phyloP scores from a whole-genome alignment of 2,329 filamentous ascomycete genomes.

The Microdochium bolleyi region DNA sequence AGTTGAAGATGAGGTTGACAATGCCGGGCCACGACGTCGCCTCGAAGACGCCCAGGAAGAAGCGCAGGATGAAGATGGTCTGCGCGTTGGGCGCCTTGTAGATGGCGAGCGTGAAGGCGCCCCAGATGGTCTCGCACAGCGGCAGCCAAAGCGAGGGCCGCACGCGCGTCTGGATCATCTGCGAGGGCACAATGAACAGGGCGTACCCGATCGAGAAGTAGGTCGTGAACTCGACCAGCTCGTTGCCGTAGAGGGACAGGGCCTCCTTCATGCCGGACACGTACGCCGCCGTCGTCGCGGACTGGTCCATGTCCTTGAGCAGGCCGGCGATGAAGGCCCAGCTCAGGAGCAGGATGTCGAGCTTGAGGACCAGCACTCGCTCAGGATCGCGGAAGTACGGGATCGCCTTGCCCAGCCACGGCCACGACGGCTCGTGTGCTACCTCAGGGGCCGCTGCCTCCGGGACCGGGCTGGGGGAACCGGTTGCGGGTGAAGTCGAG shows the following conservation, averaged over 20 bases:
- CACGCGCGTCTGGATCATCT: constrained; percentile 26
- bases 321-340: constrained; percentile 11
- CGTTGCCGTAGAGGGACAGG: constrained; percentile 13
- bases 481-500: neutral
- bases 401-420: constrained; percentile 20
- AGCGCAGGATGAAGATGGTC: constrained; percentile 27
- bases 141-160: constrained; percentile 24
- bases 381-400: constrained; percentile 21
- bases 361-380: constrained; percentile 14
- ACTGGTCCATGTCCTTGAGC: constrained; percentile 15
- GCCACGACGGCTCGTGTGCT: neutral
- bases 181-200: constrained; percentile 25
- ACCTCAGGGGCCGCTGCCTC: neutral
- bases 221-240: constrained; percentile 18
- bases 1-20: constrained; percentile 30
- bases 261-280: constrained; percentile 17
- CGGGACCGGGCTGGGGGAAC: neutral
- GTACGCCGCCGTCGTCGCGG: constrained; percentile 22
- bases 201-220: constrained; percentile 25
- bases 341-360: constrained; percentile 14
- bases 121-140: constrained; percentile 23
- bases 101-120: constrained; percentile 21
- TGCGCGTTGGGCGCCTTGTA: constrained; percentile 19
- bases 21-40: constrained; percentile 32
- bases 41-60: constrained; percentile 29